Evolutionary conservation across 805 yeast species (phyloP).

Genomic region (Ogataea dorogensis): DNA sequence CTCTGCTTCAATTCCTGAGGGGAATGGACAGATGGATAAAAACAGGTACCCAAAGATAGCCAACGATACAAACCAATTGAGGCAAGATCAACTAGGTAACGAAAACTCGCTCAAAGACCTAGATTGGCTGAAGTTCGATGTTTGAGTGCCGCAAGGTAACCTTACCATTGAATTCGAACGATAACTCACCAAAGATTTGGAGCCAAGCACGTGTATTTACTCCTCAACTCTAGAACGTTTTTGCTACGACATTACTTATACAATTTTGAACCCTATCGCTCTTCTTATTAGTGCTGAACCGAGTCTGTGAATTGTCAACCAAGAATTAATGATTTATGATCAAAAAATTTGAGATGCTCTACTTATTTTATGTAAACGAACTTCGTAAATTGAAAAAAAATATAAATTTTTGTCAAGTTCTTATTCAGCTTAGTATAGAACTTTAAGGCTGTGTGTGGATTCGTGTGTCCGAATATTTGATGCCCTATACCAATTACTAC

Average conservation of each 20-base stretch:
- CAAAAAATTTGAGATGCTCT: neutral
- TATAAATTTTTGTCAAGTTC: neutral
- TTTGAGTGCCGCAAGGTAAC: conserved; percentile 18
- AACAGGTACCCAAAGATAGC: too few relatives aligned
- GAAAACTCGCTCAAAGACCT: conserved; percentile 25
- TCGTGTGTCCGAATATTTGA: too few relatives aligned
- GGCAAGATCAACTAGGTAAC: neutral
- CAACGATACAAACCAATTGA: too few relatives aligned
- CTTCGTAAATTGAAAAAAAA: conserved; percentile 1
- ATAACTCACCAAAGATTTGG: neutral
- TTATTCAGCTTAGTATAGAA: too few relatives aligned
- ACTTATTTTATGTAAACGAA: too few relatives aligned
- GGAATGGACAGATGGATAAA: too few relatives aligned
- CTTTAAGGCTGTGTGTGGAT: too few relatives aligned
- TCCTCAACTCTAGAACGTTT: too few relatives aligned
- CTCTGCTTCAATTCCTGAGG: conserved; percentile 1
- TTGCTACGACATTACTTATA: neutral
- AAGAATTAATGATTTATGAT: conserved; percentile 1
- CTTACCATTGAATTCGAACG: neutral
- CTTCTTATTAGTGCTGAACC: too few relatives aligned
- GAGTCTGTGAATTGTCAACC: too few relatives aligned
- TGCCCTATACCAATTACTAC: neutral
- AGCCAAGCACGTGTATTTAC: too few relatives aligned
- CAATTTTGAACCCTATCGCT: neutral
- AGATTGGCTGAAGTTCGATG: conserved; percentile 38